Evolutionary conservation across 2,329 filamentous ascomycete genomes (phyloP), one percentile per base, ranked within the genome.

Genomic region (Coniochaeta pulveracea): DNA sequence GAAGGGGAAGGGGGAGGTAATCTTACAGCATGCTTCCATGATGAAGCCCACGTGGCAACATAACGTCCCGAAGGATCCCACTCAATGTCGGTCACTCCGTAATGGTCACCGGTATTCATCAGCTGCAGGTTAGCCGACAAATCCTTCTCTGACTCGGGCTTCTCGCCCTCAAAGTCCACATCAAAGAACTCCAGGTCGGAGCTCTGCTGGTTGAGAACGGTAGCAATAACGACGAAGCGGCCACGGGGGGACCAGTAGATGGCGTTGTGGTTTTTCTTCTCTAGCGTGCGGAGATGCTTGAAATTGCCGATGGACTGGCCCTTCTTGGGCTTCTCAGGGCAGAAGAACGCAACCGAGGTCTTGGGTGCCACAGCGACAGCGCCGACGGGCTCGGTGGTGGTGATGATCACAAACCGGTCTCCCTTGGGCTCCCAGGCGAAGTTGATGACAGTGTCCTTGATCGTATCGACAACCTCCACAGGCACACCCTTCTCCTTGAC

Each of bases 361-460:
- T 98, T 98, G 42, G 91, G 88, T 5, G 83, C 74, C 6, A 93
- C 86, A 10, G 84, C 86, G 9, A 83, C 79, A 26, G 79, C 76
- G 24, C 77, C 76, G 25, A 78, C 68, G 3, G 83, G 76, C 62
- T 98, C 91, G 9, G 85, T 82, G 12, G 85, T 91, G 22, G 88
- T 95, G 63, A 98, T 98, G 52, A 95, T 80, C 44, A 95, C 86
- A 56, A 98, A 98, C 24, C 91, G 80, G 57, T 93, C 88, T 41
- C 91, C 91, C 66, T 95, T 95, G 42, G 91, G 91, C 55, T 98
- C 91, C 91, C 91, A 98, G 8, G 91, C 86, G 54, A 98, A 98
- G 69, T 98, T 98, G 64, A 98, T 93, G 47, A 98, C 91, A 1
- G 88, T 94, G 52, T 96, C 91, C 64, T 96, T 96, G 62, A 98